Percentiles rank a stretch among this genome's conserved stretches.
Conservation (phyloP, 202 grass and related monocot genomes). For the Hordeum pubiflorum region DNA sequence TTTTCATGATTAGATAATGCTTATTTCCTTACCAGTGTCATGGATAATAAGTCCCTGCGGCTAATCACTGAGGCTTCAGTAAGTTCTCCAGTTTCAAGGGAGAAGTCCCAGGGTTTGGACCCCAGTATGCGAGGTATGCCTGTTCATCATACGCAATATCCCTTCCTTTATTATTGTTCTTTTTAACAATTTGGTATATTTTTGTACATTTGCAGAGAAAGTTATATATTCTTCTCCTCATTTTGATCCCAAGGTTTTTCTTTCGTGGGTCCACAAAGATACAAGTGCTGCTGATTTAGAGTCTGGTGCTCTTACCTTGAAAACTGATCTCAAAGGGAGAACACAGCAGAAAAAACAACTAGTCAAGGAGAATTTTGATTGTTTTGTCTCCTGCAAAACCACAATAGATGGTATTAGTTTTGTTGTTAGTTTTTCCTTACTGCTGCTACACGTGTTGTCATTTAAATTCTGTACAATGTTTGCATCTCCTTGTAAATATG, state of each 20-base stretch:
- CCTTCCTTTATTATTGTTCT: conserved; percentile 12
- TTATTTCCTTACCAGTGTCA: conserved; percentile 57
- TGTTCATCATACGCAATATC: conserved; percentile 23
- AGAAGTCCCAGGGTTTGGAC: conserved; percentile 69
- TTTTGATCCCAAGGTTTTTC: conserved; percentile 93
- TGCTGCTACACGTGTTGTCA: conserved; percentile 16
- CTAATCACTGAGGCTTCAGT: conserved; percentile 81
- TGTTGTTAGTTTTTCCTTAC: conserved; percentile 2
- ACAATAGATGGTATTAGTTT: conserved; percentile 84
- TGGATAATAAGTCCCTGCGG: conserved; percentile 90
- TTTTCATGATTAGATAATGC: conserved; percentile 21
- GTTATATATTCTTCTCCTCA: conserved; percentile 82
- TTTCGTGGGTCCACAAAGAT: conserved; percentile 91
- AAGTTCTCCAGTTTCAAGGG: conserved; percentile 87
- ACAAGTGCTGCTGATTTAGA: conserved; percentile 95
- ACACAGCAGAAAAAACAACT: conserved; percentile 99
- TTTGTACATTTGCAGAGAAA: conserved; percentile 77
- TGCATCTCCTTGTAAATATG: conserved; percentile 27
- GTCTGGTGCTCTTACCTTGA: conserved; percentile 91
- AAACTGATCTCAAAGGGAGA: conserved; percentile 97
- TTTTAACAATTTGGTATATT: conserved; percentile 5
- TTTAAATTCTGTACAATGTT: conserved; percentile 15
- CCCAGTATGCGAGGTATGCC: conserved; percentile 71
- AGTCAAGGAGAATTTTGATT: conserved; percentile 99
- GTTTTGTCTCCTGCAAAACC: conserved; percentile 99